Evolutionary conservation across 176 grass and related monocot genomes (phyloP).

Genomic region (Hsuehochloa calcarea): DNA sequence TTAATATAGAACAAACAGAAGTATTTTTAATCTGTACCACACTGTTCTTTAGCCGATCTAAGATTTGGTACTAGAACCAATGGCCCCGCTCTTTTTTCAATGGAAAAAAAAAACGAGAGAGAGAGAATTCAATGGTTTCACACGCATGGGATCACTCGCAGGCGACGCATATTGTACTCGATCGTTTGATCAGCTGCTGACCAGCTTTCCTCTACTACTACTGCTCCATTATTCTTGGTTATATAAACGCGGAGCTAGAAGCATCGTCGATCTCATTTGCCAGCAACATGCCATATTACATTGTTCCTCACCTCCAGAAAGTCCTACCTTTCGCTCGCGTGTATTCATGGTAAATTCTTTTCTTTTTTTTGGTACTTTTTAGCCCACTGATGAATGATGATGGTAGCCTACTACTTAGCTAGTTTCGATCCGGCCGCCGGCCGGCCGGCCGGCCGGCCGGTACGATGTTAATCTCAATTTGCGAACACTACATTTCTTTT

Average conservation of each 20-base stretch:
- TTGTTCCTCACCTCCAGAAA: not conserved
- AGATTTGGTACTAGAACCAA: slow-evolving; percentile 6
- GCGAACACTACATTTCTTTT: too few species aligned
- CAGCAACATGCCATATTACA: slow-evolving; percentile 25
- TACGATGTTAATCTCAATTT: too few species aligned
- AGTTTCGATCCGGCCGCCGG: not conserved
- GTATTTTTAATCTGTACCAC: not conserved
- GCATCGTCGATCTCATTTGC: slow-evolving; percentile 19
- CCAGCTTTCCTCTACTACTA: slow-evolving; percentile 20
- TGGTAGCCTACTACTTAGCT: too few species aligned
- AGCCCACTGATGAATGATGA: not conserved
- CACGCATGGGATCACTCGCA: slow-evolving; percentile 42
- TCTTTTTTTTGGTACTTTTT: not conserved
- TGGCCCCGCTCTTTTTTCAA: not conserved
- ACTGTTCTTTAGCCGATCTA: not conserved
- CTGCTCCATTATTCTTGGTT: not conserved
- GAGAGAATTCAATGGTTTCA: slow-evolving; percentile 31
- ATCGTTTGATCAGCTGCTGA: slow-evolving; percentile 11
- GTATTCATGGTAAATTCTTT: not conserved
- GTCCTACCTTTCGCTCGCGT: not conserved
- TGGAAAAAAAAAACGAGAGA: not conserved
- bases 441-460: too few species aligned
- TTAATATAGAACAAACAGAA: not conserved
- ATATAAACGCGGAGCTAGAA: slow-evolving; percentile 19
- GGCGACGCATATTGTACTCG: slow-evolving; percentile 26